Conservation (phyloP, 139 green algal species). For the Volvox reticuliferus region DNA sequence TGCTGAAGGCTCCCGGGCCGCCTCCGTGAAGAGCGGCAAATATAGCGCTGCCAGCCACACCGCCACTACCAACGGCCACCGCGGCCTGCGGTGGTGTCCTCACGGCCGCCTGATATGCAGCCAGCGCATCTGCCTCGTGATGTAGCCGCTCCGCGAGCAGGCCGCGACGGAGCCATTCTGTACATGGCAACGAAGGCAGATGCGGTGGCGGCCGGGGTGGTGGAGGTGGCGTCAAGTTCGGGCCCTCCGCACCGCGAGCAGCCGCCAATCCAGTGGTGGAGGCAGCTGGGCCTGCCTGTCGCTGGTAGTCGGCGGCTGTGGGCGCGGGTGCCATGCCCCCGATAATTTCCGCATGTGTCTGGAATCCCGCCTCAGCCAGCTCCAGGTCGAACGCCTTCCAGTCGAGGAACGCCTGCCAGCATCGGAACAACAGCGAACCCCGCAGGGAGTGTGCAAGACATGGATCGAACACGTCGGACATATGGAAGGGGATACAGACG, state of each 20-base stretch:
- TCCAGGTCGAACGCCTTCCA: constrained; percentile 61
- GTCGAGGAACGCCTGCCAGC: constrained; percentile 58
- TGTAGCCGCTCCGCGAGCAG: constrained; percentile 68
- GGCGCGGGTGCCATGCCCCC: constrained; percentile 1
- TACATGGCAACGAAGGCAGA: constrained; percentile 17
- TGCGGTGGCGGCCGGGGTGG: not conserved
- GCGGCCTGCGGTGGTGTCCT: not conserved
- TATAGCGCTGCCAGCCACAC: not conserved
- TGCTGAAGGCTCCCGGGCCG: constrained; percentile 31
- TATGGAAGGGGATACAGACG: no score
- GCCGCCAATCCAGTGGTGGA: not conserved
- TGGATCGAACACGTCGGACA: no score
- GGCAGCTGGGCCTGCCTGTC: not conserved
- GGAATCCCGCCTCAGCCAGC: constrained; percentile 14
- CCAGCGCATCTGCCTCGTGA: constrained; percentile 59
- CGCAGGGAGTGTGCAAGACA: not conserved
- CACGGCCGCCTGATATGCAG: constrained; percentile 56
- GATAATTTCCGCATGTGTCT: constrained; percentile 35
- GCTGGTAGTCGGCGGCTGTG: constrained; percentile 21
- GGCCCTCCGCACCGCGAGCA: not conserved
- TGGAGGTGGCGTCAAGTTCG: not conserved
- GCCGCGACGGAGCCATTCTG: constrained; percentile 66
- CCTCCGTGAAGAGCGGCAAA: not conserved
- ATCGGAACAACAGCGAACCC: not conserved
- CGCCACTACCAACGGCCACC: not conserved